These are phyloP conservation scores for Fusarium longipes DNA, from an alignment of 2,329 filamentous ascomycete species.

Conservation along the genomic window DNA sequence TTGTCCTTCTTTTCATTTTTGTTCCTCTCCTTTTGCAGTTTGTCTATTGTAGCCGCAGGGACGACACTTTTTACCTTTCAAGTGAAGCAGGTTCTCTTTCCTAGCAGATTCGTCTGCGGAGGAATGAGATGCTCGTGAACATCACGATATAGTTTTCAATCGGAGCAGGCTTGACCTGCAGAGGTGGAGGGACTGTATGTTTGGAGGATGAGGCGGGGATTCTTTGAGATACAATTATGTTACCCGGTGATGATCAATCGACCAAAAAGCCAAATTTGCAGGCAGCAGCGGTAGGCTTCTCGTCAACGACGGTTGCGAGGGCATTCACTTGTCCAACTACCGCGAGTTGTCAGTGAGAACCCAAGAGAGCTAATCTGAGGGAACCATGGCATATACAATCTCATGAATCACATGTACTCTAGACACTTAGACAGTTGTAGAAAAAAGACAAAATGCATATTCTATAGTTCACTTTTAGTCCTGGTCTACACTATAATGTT, in stretches of 20 bases:
- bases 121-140: constrained; percentile 46
- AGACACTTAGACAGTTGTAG: neutral
- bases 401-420: neutral
- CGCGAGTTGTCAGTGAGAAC: constrained; percentile 65
- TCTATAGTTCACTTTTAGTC: constrained; percentile 43
- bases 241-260: constrained; percentile 63
- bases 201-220: neutral
- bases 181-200: neutral
- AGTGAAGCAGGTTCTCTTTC: constrained; percentile 37
- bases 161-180: constrained; percentile 57
- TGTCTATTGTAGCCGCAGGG: constrained; percentile 51
- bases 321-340: constrained; percentile 18
- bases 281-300: constrained; percentile 54
- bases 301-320: constrained; percentile 19
- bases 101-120: neutral
- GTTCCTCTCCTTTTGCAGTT: constrained; percentile 6
- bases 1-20: neutral
- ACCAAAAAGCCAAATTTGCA: constrained; percentile 71
- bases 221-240: constrained; percentile 28
- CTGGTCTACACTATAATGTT: constrained; percentile 35
- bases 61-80: constrained; percentile 46
- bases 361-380: constrained; percentile 69
- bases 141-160: constrained; percentile 64
- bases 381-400: constrained; percentile 45
- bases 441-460: constrained; percentile 34